A percentile compares a stretch with the other conserved stretches of the same genome.
Evolutionary conservation across 208 protist species (phyloP).

Genomic region (Dictyostelium gargantuum): DNA sequence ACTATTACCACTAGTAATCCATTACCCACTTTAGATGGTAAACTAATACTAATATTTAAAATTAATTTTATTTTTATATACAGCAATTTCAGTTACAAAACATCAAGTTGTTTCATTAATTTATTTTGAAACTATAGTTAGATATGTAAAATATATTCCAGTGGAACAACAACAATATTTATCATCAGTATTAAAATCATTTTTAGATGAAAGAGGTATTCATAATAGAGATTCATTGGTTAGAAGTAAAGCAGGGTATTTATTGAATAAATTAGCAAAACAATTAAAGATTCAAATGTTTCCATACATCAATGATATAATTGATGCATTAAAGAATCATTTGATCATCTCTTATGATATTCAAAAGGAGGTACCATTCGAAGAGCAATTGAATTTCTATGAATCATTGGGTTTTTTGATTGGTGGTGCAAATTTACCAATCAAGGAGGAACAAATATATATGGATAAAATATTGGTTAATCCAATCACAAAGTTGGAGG

Average conservation of each 20-base stretch:
- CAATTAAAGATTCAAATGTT: slow-evolving; percentile 35
- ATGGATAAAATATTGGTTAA: slow-evolving; percentile 20
- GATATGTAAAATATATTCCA: slow-evolving; percentile 46
- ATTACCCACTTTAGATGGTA: too few species aligned
- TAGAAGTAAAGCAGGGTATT: slow-evolving; percentile 18
- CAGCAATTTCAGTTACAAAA: neutral
- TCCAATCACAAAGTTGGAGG: slow-evolving; percentile 7
- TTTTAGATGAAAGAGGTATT: slow-evolving; percentile 30
- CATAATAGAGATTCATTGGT: slow-evolving; percentile 19
- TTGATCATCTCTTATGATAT: slow-evolving; percentile 56
- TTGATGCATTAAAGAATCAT: slow-evolving; percentile 45
- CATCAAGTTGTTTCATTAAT: slow-evolving; percentile 49
- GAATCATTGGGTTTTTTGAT: slow-evolving; percentile 45
- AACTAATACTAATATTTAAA: neutral
- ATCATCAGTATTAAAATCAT: neutral
- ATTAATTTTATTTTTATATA: neutral
- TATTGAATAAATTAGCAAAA: slow-evolving; percentile 50
- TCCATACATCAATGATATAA: slow-evolving; percentile 40
- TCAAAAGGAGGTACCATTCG: slow-evolving; percentile 54
- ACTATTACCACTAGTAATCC: too few species aligned
- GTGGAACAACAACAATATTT: neutral
- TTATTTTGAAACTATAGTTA: slow-evolving; percentile 54
- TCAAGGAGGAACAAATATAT: neutral
- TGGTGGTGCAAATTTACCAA: neutral
- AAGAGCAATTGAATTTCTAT: slow-evolving; percentile 58